Percentiles rank a stretch among this genome's conserved stretches.
phyloP scores from a whole-genome alignment of 2,329 filamentous ascomycete genomes.

The Trichoderma atroviride region DNA sequence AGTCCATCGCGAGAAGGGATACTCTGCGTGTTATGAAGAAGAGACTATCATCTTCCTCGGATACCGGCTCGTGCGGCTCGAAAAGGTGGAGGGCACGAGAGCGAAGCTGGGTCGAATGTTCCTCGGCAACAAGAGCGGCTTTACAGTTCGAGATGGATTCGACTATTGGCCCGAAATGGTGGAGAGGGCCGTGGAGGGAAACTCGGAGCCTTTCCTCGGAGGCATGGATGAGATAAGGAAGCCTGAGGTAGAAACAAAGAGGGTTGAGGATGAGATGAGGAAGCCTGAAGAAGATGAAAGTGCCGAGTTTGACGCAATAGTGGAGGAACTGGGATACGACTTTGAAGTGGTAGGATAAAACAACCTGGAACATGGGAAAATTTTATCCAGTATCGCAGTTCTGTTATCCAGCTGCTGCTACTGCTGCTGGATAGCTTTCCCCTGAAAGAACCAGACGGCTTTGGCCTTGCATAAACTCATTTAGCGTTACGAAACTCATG shows the following conservation, averaged over 20 bases:
- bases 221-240: slow-evolving; percentile 16
- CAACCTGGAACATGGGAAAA: too few relatives aligned
- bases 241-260: slow-evolving; percentile 8
- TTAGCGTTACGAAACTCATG: slow-evolving; percentile 1
- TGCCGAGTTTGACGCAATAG: slow-evolving; percentile 28
- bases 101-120: slow-evolving; percentile 43
- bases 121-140: slow-evolving; percentile 47
- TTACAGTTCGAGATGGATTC: slow-evolving; percentile 33
- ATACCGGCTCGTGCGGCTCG: slow-evolving; percentile 34
- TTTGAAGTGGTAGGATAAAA: slow-evolving; percentile 26
- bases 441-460: too few relatives aligned
- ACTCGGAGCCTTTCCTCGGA: slow-evolving; percentile 31
- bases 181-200: slow-evolving; percentile 33
- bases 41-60: slow-evolving; percentile 38
- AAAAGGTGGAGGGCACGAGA: slow-evolving; percentile 34
- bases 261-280: slow-evolving; percentile 15
- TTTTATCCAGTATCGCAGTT: too few relatives aligned
- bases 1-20: slow-evolving; percentile 32
- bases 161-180: slow-evolving; percentile 36
- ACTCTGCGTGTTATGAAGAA: slow-evolving; percentile 34
- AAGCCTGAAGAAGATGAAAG: slow-evolving; percentile 16
- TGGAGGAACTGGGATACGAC: slow-evolving; percentile 27
- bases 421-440: too few relatives aligned
- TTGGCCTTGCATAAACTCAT: not conserved
- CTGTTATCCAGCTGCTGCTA: too few relatives aligned